Evolutionary conservation across 768 basidiomycete genomes (phyloP), one percentile per base, ranked within the genome.

Genomic region (Russula ochroleuca): DNA sequence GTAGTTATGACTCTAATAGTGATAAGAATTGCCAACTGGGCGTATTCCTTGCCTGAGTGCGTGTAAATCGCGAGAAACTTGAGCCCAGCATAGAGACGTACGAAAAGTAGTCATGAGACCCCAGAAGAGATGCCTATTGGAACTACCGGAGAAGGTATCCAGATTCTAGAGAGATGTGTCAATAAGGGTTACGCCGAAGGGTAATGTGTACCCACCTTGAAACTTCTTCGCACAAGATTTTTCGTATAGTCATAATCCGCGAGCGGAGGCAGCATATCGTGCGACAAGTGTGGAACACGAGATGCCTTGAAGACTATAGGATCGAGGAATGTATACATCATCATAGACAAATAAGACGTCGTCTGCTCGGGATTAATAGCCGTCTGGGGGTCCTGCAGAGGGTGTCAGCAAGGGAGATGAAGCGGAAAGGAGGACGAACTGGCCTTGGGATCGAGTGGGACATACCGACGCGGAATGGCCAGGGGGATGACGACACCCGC

Each of bases 311-410:
- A 75, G 23, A 87, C 73, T 37, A 81, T 71, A 4, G 77, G 76
- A 65, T 88, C 83, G 63, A 88, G 73, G 73, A 79, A 89, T n/a
- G 74, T 72, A 69, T 78, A 87, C 4, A 77, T 69, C 19, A 80
- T 41, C 62, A 77, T 73, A 1, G 74, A 73, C 14, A 74, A 35
- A 37, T 67, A 53, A 0, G 72, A 72, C 13, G 73, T 71, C 0
- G 73, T 75, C 63, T 75, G 74, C 58, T 75, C 73, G 1, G 72
- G 70, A 62, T 72, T 73, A 0, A 69, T 65, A 31, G 63, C 67
- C 11, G 62, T 38, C 38, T 63, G 58, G 3, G 72, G 71, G 28
- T 75, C 67, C 73, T 74, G 40, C 5, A 21, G 5, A 13, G 8
- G n/a, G 31, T n/a, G 50, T 58, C 19, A 53, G 5, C 15, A 17